phyloP scores from a whole-genome alignment of 768 basidiomycete species.

The Tephrocybe sp. region DNA sequence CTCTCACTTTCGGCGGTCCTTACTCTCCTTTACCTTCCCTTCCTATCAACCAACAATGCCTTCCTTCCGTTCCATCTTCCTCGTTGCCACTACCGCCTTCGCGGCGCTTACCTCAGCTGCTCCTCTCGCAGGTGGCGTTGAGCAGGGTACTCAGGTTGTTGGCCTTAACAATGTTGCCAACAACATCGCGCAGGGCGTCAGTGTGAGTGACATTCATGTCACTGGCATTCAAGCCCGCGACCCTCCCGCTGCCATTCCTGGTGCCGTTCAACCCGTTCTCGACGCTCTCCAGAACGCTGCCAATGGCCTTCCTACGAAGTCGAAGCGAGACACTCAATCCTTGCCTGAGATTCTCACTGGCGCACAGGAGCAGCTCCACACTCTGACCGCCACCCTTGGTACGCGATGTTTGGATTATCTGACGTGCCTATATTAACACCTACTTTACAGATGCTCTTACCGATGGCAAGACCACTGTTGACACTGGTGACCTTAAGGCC shows the following conservation, averaged over 20 bases:
- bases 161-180: background rate
- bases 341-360: no score
- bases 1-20: no score
- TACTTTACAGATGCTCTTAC: background rate
- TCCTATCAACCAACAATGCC: background rate
- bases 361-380: no score
- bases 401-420: no score
- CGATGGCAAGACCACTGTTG: background rate
- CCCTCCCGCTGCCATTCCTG: background rate
- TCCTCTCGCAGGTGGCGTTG: background rate
- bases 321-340: no score
- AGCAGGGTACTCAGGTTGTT: background rate
- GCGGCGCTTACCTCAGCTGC: constrained; percentile 1
- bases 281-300: no score
- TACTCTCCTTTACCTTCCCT: no score
- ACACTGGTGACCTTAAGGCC: background rate
- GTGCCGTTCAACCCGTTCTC: background rate
- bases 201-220: background rate
- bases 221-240: background rate
- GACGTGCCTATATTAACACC: no score
- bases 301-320: no score
- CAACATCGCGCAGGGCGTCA: background rate
- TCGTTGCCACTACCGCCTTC: background rate
- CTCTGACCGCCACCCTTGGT: no score
- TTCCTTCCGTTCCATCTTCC: constrained; percentile 1